phyloP scores from a whole-genome alignment of 345 rosid genomes.

The Eucalyptus cloeziana region DNA sequence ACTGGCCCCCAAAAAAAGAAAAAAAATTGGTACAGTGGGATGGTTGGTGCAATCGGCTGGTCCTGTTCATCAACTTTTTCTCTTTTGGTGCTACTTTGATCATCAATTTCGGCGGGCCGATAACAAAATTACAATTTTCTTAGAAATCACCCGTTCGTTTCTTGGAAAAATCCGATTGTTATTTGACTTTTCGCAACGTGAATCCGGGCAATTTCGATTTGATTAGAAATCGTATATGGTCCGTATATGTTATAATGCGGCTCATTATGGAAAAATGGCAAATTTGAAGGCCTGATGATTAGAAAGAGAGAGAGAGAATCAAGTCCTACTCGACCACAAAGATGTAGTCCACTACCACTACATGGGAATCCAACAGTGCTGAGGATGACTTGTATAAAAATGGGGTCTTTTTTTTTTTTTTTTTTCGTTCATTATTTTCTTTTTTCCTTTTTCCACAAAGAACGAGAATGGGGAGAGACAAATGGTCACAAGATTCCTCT shows the following conservation, averaged over 20 bases:
- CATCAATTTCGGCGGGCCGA: rapidly evolving
- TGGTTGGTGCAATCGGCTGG: not conserved
- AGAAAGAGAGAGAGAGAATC: not conserved
- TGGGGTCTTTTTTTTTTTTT: not conserved
- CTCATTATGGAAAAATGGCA: not conserved
- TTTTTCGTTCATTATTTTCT: rapidly evolving
- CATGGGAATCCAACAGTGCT: not conserved
- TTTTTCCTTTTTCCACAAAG: rapidly evolving
- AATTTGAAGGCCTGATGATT: not conserved
- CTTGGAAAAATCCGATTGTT: not conserved
- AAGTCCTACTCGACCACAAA: not conserved
- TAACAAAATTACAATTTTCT: not conserved
- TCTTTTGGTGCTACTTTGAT: not conserved
- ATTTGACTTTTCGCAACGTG: not conserved
- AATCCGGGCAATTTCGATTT: not conserved
- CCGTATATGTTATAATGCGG: not conserved
- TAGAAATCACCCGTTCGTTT: rapidly evolving
- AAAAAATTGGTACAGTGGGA: not conserved
- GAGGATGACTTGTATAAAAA: not conserved
- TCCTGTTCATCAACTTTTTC: not conserved
- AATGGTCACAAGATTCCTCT: rapidly evolving
- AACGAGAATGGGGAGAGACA: not conserved
- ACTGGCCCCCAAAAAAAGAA: not conserved
- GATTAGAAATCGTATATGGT: not conserved
- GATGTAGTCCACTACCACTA: not conserved